A percentile compares a stretch with the other conserved stretches of the same genome.
phyloP scores from a whole-genome alignment of 805 yeast genomes.

The Scheffersomyces amazonensis region DNA sequence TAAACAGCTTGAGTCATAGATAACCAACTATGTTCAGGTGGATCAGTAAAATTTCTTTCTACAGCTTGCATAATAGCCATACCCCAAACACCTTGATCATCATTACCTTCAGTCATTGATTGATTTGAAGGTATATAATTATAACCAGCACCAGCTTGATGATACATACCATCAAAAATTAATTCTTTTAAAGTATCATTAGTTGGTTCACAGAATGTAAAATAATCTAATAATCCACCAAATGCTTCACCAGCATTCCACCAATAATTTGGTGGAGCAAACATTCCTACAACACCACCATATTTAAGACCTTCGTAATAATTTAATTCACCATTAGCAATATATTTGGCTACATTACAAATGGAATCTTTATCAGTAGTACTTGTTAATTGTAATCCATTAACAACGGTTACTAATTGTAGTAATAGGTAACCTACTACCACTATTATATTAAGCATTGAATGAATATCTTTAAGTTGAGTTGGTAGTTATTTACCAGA shows the following conservation, averaged over 20 bases:
- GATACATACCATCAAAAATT: constrained; percentile 38
- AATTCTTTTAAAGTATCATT: constrained; percentile 27
- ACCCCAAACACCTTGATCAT: constrained; percentile 55
- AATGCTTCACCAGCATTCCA: constrained; percentile 54
- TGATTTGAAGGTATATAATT: constrained; percentile 47
- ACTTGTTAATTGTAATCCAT: constrained; percentile 38
- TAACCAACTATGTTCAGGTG: constrained; percentile 78
- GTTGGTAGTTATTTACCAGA: neutral
- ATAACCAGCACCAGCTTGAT: constrained; percentile 39
- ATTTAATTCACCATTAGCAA: constrained; percentile 41
- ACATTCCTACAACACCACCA: constrained; percentile 49
- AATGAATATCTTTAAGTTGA: no score
- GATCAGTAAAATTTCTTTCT: constrained; percentile 40
- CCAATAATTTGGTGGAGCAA: constrained; percentile 47
- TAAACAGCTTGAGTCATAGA: constrained; percentile 84
- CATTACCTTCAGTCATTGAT: constrained; percentile 47
- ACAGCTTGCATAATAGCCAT: constrained; percentile 46
- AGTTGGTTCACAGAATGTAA: constrained; percentile 32
- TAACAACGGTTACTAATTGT: neutral
- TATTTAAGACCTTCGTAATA: constrained; percentile 40
- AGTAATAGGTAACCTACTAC: neutral
- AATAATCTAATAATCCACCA: constrained; percentile 44
- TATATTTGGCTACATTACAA: constrained; percentile 35
- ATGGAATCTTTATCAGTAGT: constrained; percentile 30
- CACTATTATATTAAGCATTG: no score